Evolutionary conservation across 495 filamentous ascomycete species (phyloP).

Genomic region (Pyronema domesticum): DNA sequence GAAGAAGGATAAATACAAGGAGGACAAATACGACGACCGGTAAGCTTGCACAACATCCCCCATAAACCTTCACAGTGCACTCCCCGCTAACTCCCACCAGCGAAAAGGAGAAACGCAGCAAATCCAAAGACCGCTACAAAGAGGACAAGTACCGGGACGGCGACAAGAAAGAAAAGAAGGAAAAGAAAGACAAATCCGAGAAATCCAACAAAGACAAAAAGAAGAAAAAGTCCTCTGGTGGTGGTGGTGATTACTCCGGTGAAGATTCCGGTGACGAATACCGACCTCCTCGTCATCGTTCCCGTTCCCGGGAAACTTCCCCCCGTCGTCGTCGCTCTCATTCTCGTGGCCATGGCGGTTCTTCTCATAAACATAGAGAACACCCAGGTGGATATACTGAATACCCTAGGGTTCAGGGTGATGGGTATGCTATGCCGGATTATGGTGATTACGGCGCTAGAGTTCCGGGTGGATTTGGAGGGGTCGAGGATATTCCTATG

Average conservation of each 20-base stretch:
- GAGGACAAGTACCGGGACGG: constrained; percentile 7
- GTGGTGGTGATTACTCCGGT: neutral
- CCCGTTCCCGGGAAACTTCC: neutral
- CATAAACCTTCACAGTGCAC: neutral
- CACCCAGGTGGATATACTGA: neutral
- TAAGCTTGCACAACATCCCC: neutral
- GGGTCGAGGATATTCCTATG: neutral
- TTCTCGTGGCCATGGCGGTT: neutral
- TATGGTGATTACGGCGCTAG: neutral
- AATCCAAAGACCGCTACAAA: constrained; percentile 11
- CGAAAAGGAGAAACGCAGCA: neutral
- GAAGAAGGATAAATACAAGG: constrained; percentile 6
- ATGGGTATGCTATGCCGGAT: neutral
- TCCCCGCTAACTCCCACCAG: neutral
- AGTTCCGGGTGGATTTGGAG: neutral
- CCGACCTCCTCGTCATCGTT: neutral
- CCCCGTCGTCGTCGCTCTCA: neutral
- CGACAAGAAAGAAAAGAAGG: constrained; percentile 1
- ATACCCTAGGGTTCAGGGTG: neutral
- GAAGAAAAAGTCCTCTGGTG: neutral
- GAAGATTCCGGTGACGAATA: constrained; percentile 1
- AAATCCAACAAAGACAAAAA: neutral
- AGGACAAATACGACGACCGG: constrained; percentile 9
- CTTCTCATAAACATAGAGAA: neutral
- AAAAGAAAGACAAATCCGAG: constrained; percentile 12